Percentiles rank a stretch among this genome's conserved stretches.
phyloP scores from a whole-genome alignment of 2,329 filamentous ascomycete species.

The Colletotrichum truncatum region DNA sequence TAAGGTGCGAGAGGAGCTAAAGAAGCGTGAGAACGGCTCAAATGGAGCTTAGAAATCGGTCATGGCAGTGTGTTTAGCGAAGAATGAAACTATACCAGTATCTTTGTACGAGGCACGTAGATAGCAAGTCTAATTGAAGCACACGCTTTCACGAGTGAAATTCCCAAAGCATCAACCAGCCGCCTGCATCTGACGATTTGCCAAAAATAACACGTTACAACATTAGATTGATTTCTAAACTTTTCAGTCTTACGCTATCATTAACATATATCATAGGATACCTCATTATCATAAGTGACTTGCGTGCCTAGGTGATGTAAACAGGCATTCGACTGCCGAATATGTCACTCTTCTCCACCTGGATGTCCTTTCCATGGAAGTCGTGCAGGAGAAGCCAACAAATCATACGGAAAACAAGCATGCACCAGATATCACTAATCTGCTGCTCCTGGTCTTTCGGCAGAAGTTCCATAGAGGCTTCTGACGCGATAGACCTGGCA shows the following conservation, averaged over 20 bases:
- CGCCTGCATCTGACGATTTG: too few species aligned
- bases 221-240: too few species aligned
- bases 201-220: too few species aligned
- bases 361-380: conserved; percentile 45
- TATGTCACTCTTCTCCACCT: conserved; percentile 43
- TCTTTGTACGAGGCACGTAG: not conserved
- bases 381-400: conserved; percentile 49
- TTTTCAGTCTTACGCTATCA: too few species aligned
- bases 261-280: too few species aligned
- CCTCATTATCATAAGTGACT: too few species aligned
- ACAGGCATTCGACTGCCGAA: conserved; percentile 45
- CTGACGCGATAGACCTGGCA: conserved; percentile 7
- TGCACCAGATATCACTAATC: conserved; percentile 40
- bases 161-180: too few species aligned
- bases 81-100: too few species aligned
- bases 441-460: not conserved
- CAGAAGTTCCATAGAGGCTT: not conserved
- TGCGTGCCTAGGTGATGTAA: conserved; percentile 38
- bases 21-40: conserved; percentile 33
- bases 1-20: conserved; percentile 50
- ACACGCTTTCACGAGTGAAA: too few species aligned
- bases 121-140: not conserved
- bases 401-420: conserved; percentile 47
- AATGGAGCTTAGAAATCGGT: not conserved
- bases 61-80: not conserved